phyloP scores from a whole-genome alignment of 306 rosid species.

The Fagus sylvatica region DNA sequence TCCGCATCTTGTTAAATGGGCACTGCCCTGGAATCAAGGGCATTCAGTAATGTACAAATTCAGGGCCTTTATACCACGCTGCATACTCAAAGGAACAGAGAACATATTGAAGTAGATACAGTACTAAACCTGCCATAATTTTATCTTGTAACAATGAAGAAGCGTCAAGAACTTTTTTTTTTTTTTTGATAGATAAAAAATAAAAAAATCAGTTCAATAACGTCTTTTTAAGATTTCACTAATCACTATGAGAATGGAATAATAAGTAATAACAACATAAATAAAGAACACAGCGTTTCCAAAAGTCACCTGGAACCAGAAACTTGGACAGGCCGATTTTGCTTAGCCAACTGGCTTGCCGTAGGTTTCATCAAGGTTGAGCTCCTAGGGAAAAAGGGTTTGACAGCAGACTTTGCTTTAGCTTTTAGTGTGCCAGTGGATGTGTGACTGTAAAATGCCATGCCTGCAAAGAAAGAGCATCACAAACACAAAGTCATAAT shows the following conservation, averaged over 20 bases:
- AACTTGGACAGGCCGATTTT: conserved; percentile 43
- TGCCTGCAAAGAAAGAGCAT: conserved; percentile 42
- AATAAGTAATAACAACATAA: neutral
- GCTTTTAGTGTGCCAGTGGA: conserved; percentile 30
- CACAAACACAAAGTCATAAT: neutral
- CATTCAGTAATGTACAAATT: neutral
- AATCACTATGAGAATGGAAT: neutral
- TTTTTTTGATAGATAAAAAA: too few relatives aligned
- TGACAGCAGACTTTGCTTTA: conserved; percentile 40
- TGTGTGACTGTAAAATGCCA: conserved; percentile 46
- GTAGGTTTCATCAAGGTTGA: conserved; percentile 96
- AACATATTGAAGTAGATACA: neutral
- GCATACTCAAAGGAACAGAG: neutral
- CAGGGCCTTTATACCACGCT: neutral
- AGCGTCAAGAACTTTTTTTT: neutral
- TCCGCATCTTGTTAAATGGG: neutral
- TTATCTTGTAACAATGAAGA: neutral
- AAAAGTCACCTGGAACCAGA: conserved; percentile 61
- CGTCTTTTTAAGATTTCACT: neutral
- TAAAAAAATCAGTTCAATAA: neutral
- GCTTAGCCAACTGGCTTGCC: conserved; percentile 94
- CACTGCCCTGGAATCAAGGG: conserved; percentile 12
- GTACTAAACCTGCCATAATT: neutral
- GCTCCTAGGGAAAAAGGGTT: conserved; percentile 43
- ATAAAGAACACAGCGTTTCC: conserved; percentile 15